Conservation (phyloP, 208 protist species). For the Leishmania tropica region DNA sequence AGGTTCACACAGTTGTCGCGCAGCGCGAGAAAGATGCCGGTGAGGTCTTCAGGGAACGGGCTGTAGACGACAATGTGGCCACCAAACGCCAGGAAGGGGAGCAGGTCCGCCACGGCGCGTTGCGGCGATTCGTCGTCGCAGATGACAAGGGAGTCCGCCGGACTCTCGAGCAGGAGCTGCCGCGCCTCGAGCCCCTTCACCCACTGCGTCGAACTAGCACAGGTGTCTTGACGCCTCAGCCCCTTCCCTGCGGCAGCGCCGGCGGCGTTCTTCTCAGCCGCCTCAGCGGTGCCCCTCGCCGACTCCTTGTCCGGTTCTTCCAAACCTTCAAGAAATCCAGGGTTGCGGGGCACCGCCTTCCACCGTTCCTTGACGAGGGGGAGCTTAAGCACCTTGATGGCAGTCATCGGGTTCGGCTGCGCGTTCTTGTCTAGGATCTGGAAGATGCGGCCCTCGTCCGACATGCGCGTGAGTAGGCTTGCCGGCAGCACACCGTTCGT, state of each 20-base stretch:
- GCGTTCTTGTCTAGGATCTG: constrained; percentile 79
- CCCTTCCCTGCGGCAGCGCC: constrained; percentile 7
- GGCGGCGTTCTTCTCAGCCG: background rate
- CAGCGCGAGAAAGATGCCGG: constrained; percentile 58
- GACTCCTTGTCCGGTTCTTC: constrained; percentile 30
- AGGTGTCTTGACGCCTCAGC: background rate
- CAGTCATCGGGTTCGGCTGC: constrained; percentile 75
- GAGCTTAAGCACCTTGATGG: constrained; percentile 62
- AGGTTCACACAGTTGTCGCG: constrained; percentile 82
- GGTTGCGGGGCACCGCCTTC: constrained; percentile 84
- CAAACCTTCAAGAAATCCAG: constrained; percentile 61
- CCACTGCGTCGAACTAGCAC: constrained; percentile 63
- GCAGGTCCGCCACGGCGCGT: constrained; percentile 46
- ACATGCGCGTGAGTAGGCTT: constrained; percentile 76
- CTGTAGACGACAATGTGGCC: constrained; percentile 90
- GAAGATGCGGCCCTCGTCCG: constrained; percentile 62
- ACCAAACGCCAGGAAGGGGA: constrained; percentile 76
- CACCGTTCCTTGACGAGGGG: constrained; percentile 72
- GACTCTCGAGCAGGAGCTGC: constrained; percentile 48
- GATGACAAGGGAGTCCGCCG: constrained; percentile 81
- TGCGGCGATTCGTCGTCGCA: constrained; percentile 46
- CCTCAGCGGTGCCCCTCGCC: constrained; percentile 2
- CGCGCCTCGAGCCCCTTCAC: constrained; percentile 74
- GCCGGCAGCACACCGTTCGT: constrained; percentile 85
- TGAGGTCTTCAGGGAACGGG: constrained; percentile 84